Evolutionary conservation across 805 yeast species (phyloP).

Genomic region (Suhomyces vadensis): DNA sequence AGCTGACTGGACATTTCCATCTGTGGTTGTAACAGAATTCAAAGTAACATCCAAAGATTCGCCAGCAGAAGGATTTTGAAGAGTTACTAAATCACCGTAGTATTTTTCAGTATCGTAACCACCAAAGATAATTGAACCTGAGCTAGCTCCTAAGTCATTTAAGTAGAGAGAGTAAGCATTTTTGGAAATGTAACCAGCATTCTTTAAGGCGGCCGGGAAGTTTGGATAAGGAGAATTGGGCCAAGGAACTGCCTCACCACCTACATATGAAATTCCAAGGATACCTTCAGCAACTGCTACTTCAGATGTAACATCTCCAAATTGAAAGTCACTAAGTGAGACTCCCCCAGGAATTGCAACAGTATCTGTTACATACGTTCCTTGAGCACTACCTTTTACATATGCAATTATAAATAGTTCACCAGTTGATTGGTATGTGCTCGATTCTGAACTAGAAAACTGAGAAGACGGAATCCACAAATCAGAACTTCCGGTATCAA

Average conservation of each 20-base stretch:
- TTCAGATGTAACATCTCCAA: slow-evolving; percentile 10
- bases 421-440: slow-evolving; percentile 6
- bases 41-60: neutral
- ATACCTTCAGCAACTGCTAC: slow-evolving; percentile 12
- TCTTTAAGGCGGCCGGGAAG: slow-evolving; percentile 23
- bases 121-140: slow-evolving; percentile 31
- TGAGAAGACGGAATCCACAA: slow-evolving; percentile 10
- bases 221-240: slow-evolving; percentile 4
- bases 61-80: slow-evolving; percentile 3
- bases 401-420: slow-evolving; percentile 5
- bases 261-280: slow-evolving; percentile 10
- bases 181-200: slow-evolving; percentile 27
- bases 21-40: neutral
- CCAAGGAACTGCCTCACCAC: neutral
- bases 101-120: slow-evolving; percentile 30
- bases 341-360: slow-evolving; percentile 9
- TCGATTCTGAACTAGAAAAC: slow-evolving; percentile 11
- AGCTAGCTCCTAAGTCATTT: slow-evolving; percentile 15
- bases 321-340: slow-evolving; percentile 10
- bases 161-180: slow-evolving; percentile 27
- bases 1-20: neutral
- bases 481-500: slow-evolving; percentile 16
- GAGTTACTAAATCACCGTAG: slow-evolving; percentile 15
- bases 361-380: slow-evolving; percentile 9
- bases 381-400: slow-evolving; percentile 1